Percentiles rank a stretch among this genome's conserved stretches.
Evolutionary conservation across 129 eudicot species (phyloP).

Genomic region (Flaveria linearis): DNA sequence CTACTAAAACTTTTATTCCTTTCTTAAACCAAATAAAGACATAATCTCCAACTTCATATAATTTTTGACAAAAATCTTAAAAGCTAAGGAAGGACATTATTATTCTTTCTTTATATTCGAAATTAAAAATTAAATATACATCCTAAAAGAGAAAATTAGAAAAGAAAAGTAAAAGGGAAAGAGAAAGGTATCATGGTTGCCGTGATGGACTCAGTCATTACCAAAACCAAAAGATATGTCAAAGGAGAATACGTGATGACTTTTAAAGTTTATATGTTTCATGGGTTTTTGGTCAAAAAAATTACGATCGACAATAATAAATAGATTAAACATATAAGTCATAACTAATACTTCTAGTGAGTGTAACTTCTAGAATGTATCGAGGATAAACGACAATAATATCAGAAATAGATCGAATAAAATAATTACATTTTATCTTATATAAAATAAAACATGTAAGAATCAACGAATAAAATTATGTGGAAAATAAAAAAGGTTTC

Average conservation of each 20-base stretch:
- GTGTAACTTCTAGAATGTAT: conserved; percentile 10
- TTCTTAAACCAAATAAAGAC: conserved; percentile 17
- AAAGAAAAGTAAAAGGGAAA: conserved; percentile 2
- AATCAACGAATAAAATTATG: too few species aligned
- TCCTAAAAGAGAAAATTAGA: neutral
- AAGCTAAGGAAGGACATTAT: neutral
- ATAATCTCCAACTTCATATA: neutral
- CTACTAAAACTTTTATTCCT: conserved; percentile 9
- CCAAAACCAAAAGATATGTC: conserved; percentile 31
- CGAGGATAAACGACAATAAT: neutral
- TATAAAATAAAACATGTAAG: too few species aligned
- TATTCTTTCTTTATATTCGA: conserved; percentile 10
- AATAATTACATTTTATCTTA: too few species aligned
- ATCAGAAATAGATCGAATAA: too few species aligned
- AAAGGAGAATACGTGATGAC: conserved; percentile 12
- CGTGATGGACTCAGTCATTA: conserved; percentile 21
- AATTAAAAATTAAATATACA: neutral
- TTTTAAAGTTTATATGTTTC: neutral
- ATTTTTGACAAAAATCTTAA: neutral
- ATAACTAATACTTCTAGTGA: neutral
- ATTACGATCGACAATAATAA: neutral
- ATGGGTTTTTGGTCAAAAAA: neutral
- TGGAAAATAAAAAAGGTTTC: too few species aligned
- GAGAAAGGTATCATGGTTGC: conserved; percentile 21
- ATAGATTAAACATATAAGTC: too few species aligned